Percentiles rank a stretch among this genome's conserved stretches.
These are phyloP conservation scores for Botrytis hyacinthi DNA, from an alignment of 2,329 filamentous ascomycete species.

Conservation along the genomic window DNA sequence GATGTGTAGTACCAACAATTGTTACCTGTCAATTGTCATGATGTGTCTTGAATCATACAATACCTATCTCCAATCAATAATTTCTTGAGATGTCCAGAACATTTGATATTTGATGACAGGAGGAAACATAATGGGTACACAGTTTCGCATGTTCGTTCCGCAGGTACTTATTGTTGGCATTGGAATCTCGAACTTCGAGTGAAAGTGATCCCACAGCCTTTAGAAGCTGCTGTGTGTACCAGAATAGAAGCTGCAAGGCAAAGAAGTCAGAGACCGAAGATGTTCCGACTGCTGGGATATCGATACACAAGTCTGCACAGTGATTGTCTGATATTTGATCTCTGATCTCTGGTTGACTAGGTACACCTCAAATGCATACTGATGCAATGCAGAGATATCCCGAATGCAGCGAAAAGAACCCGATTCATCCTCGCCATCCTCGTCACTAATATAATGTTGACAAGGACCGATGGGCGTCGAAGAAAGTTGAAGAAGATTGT, in stretches of 20 bases:
- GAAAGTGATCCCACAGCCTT: too few species aligned
- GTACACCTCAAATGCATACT: neutral
- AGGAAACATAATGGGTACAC: neutral
- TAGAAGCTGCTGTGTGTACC: too few species aligned
- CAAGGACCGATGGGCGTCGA: neutral
- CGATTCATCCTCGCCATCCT: neutral
- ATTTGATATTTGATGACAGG: too few species aligned
- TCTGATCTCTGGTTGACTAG: neutral
- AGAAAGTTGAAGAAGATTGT: neutral
- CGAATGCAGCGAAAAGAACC: neutral
- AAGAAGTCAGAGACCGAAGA: neutral
- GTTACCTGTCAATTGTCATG: neutral
- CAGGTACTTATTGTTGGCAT: neutral
- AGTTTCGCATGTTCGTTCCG: neutral
- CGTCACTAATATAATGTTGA: neutral
- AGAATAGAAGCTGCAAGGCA: neutral
- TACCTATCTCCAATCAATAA: neutral
- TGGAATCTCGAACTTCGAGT: neutral
- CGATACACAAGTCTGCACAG: neutral
- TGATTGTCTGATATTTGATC: neutral
- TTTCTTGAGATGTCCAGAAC: neutral
- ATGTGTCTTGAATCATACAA: neutral
- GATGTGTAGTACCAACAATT: neutral
- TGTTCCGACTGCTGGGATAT: neutral
- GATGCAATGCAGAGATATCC: constrained; percentile 1